Evolutionary conservation across 139 green algal genomes (phyloP), one percentile per base, ranked within the genome.

Genomic region (Picochlorum sp.): DNA sequence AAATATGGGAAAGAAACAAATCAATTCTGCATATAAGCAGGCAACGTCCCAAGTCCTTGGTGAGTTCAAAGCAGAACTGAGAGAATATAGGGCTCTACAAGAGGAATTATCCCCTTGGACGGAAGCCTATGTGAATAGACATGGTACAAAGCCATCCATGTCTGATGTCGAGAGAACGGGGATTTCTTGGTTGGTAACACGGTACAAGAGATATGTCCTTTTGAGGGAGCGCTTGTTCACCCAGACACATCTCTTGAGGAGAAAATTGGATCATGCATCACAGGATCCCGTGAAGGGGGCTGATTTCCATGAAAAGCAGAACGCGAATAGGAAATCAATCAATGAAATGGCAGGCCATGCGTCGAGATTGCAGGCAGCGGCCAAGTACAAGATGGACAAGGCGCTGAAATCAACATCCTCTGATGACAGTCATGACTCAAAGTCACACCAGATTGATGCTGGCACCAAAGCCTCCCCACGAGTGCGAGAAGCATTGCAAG

Each of bases 31-130:
- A 52, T 34, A 61, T 31, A 45, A 45, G 60, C 50, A 56, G 31
- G 55, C 11, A 47, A 60, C 49, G 28, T 44, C 62, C 23, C 60
- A 79, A 61, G 73, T 80, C 50, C 45, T 87, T 26, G 57, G 57
- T 34, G 56, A 20, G 16, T 86, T 79, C 70, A 80, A 77, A 71
- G 54, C 67, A 2, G 31, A 81, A 68, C 69, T 87, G 54, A 66
- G 63, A 16, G 76, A 86, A 56, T 86, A 81, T 51, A 49, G 79
- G 7, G 26, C 69, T 20, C 62, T 87, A 57, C 69, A 86, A 67
- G 75, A 79, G 65, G 81, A 86, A 69, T 73, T 87, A 55, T 63
- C 57, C 24, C 81, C 79, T 34, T 87, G 81, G 81, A 84, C 72
- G 4, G 26, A 49, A 2, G 79, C 76, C 2, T 87, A 87, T 65